These are phyloP conservation scores for Pisolithus albus DNA, from an alignment of 768 basidiomycete genomes.

Conservation along the genomic window DNA sequence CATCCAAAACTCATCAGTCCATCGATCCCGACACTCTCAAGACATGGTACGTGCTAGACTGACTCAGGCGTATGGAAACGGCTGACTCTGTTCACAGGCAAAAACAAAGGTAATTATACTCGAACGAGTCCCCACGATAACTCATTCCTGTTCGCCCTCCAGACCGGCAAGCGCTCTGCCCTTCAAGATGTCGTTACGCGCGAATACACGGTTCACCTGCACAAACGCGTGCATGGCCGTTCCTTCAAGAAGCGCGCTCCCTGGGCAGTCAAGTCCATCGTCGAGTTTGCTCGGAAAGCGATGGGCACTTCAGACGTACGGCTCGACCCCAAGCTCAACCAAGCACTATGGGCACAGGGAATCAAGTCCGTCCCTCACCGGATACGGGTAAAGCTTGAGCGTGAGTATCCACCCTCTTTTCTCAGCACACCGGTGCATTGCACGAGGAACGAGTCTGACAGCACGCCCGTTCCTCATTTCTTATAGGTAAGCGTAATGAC, in stretches of 20 bases:
- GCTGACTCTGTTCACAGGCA: conserved; percentile 32
- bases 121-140: background rate
- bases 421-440: too few species aligned
- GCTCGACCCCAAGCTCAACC: conserved; percentile 93
- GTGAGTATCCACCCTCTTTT: conserved; percentile 40
- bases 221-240: conserved; percentile 88
- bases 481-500: conserved; percentile 79
- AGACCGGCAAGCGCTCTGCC: conserved; percentile 91
- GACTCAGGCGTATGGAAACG: background rate
- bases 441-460: conserved; percentile 3
- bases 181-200: conserved; percentile 97
- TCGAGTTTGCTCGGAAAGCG: conserved; percentile 84
- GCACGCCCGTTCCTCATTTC: background rate
- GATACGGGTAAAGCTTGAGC: conserved; percentile 89
- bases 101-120: conserved; percentile 31
- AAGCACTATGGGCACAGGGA: conserved; percentile 89
- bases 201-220: conserved; percentile 97
- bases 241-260: conserved; percentile 98
- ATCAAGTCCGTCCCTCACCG: conserved; percentile 92
- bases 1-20: conserved; percentile 33
- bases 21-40: conserved; percentile 58
- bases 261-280: conserved; percentile 90
- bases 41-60: conserved; percentile 49
- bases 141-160: conserved; percentile 3
- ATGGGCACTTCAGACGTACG: conserved; percentile 97